phyloP scores from a whole-genome alignment of 805 yeast genomes.

The Suhomyces tanzawaensis region DNA sequence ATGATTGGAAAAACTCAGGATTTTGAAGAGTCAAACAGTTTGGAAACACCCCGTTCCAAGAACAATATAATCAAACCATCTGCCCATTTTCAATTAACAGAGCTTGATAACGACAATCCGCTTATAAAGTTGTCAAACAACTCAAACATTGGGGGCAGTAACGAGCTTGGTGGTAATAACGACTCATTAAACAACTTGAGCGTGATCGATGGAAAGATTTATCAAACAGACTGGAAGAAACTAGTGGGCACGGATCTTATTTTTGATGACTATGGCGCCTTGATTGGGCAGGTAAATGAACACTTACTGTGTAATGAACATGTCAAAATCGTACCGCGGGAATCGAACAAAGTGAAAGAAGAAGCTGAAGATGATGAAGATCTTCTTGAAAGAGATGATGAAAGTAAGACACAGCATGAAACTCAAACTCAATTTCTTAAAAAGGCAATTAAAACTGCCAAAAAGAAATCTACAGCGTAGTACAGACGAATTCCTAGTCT shows the following conservation, averaged over 20 bases:
- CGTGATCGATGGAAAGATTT: slow-evolving; percentile 48
- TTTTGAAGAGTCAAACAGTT: slow-evolving; percentile 9
- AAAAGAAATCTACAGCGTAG: slow-evolving; percentile 5
- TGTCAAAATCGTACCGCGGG: slow-evolving; percentile 21
- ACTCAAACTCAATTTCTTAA: slow-evolving; percentile 11
- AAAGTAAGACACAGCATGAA: slow-evolving; percentile 1
- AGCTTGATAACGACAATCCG: slow-evolving; percentile 31
- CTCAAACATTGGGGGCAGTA: slow-evolving; percentile 4
- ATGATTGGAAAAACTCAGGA: slow-evolving; percentile 13
- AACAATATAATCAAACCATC: slow-evolving; percentile 36
- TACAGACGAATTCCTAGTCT: not conserved
- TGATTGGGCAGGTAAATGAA: slow-evolving; percentile 39
- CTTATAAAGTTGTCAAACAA: slow-evolving; percentile 38
- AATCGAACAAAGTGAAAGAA: slow-evolving; percentile 13
- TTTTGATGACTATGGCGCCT: slow-evolving; percentile 43
- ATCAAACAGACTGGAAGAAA: slow-evolving; percentile 73
- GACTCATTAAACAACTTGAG: slow-evolving; percentile 26
- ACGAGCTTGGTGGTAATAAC: slow-evolving; percentile 13
- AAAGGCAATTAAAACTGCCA: slow-evolving; percentile 13
- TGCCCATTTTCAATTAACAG: slow-evolving; percentile 40
- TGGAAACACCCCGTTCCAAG: slow-evolving; percentile 15
- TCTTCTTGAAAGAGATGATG: slow-evolving; percentile 6
- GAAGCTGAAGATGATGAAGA: slow-evolving; percentile 18
- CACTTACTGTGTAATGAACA: slow-evolving; percentile 32
- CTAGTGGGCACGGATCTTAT: slow-evolving; percentile 71